Conservation (phyloP, 2,329 filamentous ascomycete species). For the Pseudogymnoascus destructans region DNA sequence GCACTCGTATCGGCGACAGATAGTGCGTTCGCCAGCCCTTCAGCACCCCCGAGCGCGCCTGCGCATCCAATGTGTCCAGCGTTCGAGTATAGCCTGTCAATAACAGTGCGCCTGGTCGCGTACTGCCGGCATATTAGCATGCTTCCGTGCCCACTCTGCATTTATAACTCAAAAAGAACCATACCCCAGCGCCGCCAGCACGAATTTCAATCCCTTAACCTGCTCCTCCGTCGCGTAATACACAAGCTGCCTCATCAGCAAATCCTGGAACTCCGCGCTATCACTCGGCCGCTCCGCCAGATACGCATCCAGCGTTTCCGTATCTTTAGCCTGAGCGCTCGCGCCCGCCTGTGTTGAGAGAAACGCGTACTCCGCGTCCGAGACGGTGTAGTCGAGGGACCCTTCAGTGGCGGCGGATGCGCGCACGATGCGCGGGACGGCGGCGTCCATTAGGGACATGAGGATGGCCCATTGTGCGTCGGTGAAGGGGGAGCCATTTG, state of each 20-base stretch:
- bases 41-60: slow-evolving; percentile 48
- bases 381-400: neutral
- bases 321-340: slow-evolving; percentile 28
- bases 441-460: slow-evolving; percentile 40
- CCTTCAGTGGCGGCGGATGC: neutral
- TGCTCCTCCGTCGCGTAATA: slow-evolving; percentile 18
- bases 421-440: slow-evolving; percentile 44
- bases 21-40: slow-evolving; percentile 47
- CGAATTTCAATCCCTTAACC: slow-evolving; percentile 19
- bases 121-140: slow-evolving; percentile 30
- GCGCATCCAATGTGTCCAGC: slow-evolving; percentile 45
- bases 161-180: neutral
- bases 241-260: slow-evolving; percentile 33
- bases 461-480: slow-evolving; percentile 41
- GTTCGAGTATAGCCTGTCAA: slow-evolving; percentile 55
- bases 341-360: neutral
- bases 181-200: slow-evolving; percentile 23
- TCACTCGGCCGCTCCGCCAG: slow-evolving; percentile 39
- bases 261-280: slow-evolving; percentile 39
- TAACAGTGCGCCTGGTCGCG: slow-evolving; percentile 48
- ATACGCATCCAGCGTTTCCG: slow-evolving; percentile 36
- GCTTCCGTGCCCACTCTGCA: neutral
- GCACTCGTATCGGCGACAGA: slow-evolving; percentile 38
- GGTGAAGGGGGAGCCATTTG: slow-evolving; percentile 24
- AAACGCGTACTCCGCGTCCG: neutral